These are phyloP conservation scores for Pholiota conissans DNA, from an alignment of 768 basidiomycete species.

Conservation along the genomic window DNA sequence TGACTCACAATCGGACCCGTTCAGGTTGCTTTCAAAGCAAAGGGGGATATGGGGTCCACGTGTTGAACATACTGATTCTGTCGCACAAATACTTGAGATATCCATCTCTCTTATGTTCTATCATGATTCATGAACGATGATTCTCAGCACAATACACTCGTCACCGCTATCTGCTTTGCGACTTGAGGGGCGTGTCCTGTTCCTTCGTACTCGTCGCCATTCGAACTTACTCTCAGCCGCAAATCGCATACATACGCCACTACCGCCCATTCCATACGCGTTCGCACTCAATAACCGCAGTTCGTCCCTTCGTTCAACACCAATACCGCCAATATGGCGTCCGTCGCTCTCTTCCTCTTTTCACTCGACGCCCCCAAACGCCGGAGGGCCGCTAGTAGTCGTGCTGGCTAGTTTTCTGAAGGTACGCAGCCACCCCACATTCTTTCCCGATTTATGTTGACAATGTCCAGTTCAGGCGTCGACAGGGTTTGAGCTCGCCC, in stretches of 20 bases:
- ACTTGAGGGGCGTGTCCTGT: conserved; percentile 13
- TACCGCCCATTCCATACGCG: neutral
- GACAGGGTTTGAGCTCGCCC: conserved; percentile 67
- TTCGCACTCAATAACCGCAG: conserved; percentile 3
- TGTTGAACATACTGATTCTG: conserved; percentile 1
- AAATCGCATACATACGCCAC: neutral
- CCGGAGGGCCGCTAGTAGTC: conserved; percentile 44
- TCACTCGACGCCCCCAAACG: conserved; percentile 37
- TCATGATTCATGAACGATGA: conserved; percentile 60
- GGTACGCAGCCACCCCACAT: conserved; percentile 34
- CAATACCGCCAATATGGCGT: conserved; percentile 7
- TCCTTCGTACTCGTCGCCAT: conserved; percentile 5
- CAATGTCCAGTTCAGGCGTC: conserved; percentile 52
- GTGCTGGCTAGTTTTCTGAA: conserved; percentile 64
- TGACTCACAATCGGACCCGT: neutral
- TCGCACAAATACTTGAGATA: neutral
- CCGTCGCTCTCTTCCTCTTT: conserved; percentile 23
- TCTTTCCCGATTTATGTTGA: neutral
- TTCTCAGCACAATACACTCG: conserved; percentile 41
- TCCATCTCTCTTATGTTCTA: conserved; percentile 21
- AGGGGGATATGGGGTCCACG: conserved; percentile 6
- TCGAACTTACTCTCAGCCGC: neutral
- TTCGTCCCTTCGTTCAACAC: conserved; percentile 12
- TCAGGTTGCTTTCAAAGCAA: neutral
- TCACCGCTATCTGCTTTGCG: conserved; percentile 13